These are phyloP conservation scores for Neurospora pannonica DNA, from an alignment of 495 filamentous ascomycete genomes.

Conservation along the genomic window DNA sequence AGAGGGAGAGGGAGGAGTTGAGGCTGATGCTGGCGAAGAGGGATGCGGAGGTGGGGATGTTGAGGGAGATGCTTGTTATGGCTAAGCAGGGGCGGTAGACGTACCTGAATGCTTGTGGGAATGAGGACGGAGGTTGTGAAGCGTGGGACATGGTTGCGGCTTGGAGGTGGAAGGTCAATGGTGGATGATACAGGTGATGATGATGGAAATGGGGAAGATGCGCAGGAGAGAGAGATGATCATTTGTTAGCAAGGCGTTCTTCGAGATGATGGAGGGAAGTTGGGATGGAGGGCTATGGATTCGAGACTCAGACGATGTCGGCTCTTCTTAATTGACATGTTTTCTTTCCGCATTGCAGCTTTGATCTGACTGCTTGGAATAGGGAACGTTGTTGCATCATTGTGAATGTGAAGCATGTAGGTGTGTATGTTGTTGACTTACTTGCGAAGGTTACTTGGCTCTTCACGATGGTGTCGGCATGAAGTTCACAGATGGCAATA, in stretches of 20 bases:
- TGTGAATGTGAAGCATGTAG: background rate
- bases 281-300: background rate
- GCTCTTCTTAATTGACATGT: slow-evolving; percentile 16
- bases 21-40: slow-evolving; percentile 51
- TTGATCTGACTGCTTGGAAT: slow-evolving; percentile 12
- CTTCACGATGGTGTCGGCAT: fast-evolving
- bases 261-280: background rate
- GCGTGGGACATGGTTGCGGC: background rate
- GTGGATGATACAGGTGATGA: background rate
- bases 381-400: slow-evolving; percentile 32
- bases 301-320: slow-evolving; percentile 36
- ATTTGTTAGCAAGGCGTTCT: background rate
- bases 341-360: slow-evolving; percentile 12
- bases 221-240: background rate
- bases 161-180: background rate
- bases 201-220: background rate
- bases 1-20: slow-evolving; percentile 55
- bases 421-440: background rate
- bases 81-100: slow-evolving; percentile 9
- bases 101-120: background rate
- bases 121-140: background rate
- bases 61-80: slow-evolving; percentile 35
- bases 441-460: background rate
- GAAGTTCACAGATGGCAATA: background rate
- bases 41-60: slow-evolving; percentile 48